Conservation (phyloP, 768 basidiomycete genomes). For the Jaapia argillacea region DNA sequence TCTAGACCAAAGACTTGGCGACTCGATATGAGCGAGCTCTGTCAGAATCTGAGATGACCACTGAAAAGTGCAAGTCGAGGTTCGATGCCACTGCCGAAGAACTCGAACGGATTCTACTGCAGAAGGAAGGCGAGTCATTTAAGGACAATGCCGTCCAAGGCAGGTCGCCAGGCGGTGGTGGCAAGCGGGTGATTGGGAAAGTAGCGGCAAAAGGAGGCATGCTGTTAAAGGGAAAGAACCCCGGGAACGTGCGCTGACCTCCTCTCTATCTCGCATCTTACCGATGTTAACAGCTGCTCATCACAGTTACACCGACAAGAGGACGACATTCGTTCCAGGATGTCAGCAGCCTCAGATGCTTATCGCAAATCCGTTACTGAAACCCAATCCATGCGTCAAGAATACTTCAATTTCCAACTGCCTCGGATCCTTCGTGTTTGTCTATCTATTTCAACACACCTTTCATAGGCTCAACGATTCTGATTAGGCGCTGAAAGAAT, state of each 20-base stretch:
- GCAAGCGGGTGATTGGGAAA: constrained; percentile 82
- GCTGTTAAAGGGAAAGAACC: constrained; percentile 87
- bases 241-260: constrained; percentile 54
- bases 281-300: neutral
- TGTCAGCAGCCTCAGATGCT: constrained; percentile 79
- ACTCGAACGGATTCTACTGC: constrained; percentile 80
- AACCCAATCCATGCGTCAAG: constrained; percentile 84
- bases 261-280: constrained; percentile 4
- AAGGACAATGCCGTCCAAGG: constrained; percentile 71
- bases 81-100: constrained; percentile 90
- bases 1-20: constrained; percentile 84
- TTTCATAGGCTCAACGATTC: neutral
- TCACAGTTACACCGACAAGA: constrained; percentile 81
- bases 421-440: constrained; percentile 87
- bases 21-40: constrained; percentile 80
- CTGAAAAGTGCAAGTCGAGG: constrained; percentile 83
- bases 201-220: constrained; percentile 87
- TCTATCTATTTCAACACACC: constrained; percentile 9
- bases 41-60: constrained; percentile 76
- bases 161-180: constrained; percentile 44
- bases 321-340: constrained; percentile 81
- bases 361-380: constrained; percentile 88
- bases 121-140: constrained; percentile 91
- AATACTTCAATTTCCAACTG: constrained; percentile 96
- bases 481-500: constrained; percentile 79